Conservation (phyloP, 768 basidiomycete genomes). For the Tricholoma terreum region DNA sequence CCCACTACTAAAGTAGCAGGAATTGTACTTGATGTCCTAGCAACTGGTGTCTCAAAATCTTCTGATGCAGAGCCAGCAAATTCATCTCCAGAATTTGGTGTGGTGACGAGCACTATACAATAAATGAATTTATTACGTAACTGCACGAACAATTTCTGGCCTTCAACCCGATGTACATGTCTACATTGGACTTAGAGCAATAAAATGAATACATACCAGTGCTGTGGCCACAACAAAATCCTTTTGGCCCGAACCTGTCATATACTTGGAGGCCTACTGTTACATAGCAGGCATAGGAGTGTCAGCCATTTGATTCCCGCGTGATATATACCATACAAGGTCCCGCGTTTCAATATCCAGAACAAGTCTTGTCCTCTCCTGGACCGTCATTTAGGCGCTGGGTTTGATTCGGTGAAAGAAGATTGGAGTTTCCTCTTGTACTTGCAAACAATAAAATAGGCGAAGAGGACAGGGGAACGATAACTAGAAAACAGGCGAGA, state of each 20-base stretch:
- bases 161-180: no score
- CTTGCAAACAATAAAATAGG: constrained; percentile 48
- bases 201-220: neutral
- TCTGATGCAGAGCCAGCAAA: no score
- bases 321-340: neutral
- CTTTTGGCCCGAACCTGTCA: neutral
- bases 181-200: neutral
- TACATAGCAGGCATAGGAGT: neutral
- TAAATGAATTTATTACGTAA: no score
- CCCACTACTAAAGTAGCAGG: no score
- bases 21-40: no score
- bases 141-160: no score
- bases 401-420: constrained; percentile 12
- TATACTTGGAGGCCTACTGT: neutral
- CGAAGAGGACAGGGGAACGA: constrained; percentile 45
- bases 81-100: no score
- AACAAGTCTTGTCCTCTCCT: constrained; percentile 12
- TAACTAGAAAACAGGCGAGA: constrained; percentile 55
- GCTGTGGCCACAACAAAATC: neutral
- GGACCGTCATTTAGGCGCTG: constrained; percentile 18
- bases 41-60: no score
- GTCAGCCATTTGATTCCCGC: neutral
- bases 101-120: no score
- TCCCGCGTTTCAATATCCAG: constrained; percentile 11
- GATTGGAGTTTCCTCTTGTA: constrained; percentile 38